Base-by-base conservation (phyloP, 805 yeast genomes). In the Schizosaccharomyces pombe region DNA sequence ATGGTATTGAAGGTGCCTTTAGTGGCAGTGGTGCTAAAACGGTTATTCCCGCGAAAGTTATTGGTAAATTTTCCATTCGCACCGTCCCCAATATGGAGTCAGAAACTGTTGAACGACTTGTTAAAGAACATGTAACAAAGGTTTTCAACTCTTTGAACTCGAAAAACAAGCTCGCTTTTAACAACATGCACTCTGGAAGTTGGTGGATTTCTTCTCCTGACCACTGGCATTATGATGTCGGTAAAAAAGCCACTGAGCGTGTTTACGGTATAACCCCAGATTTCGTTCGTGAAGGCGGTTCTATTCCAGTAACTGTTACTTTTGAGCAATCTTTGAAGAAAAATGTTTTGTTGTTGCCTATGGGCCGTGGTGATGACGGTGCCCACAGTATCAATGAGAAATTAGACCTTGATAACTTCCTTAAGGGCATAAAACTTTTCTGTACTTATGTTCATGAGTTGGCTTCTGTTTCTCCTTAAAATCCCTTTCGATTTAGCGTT, bases 291-390 rank as follows among this genome's bases (percentile, higher is more conserved):
- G 99, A 91, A 72, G 99, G 99, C 63, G 99, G 99, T 39, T 87
- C 96, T 3, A 91, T 91, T 64, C 99, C 99, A 59, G 87, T 91
- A 67, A 89, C 99, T 24, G 70, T 91, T 60, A 82, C 95, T 34
- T 91, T 91, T 70, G 95, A 91, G 72, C 75, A 86, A 63, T 79
- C 78, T 65, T 75, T 91, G 63, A 79, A 83, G 62, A 83, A 93
- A 26, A 80, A 80, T 58, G 97, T 87, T 33, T 73, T 91, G 59
- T 73, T 91, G 63, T 76, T 91, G 62, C 98, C 99, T 59, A 83
- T 91, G 82, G 99, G 99, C 60, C 82, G 93, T 70, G 98, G 98
- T 61, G 96, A 91, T 67, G 99, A 91, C 65, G 98, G 98, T 62
- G 98, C 99, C 52, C 99, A 91, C 68, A 85, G 95, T 24, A 86